phyloP scores from a whole-genome alignment of 129 eudicot genomes.

The Heracleum sosnowskyi region DNA sequence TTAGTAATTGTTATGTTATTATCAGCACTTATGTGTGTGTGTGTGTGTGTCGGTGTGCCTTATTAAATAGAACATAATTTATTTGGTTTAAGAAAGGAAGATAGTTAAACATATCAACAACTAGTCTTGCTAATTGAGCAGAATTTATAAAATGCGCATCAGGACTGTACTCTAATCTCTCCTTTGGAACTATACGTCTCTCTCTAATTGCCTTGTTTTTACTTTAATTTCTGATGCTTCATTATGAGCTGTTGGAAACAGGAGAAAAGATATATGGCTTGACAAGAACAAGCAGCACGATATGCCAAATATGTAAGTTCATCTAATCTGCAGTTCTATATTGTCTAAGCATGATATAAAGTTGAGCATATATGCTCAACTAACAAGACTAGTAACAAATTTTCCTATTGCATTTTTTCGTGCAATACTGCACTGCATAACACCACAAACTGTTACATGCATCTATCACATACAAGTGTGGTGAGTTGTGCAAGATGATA shows the following conservation, averaged over 20 bases:
- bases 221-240: slow-evolving; percentile 13
- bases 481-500: not conserved
- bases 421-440: not conserved
- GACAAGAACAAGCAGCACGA: slow-evolving; percentile 18
- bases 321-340: not conserved
- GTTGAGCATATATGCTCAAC: not conserved
- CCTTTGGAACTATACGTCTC: not conserved
- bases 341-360: not conserved
- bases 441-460: not conserved
- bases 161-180: not conserved
- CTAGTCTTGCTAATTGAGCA: not conserved
- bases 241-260: slow-evolving; percentile 9
- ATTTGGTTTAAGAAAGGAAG: not conserved
- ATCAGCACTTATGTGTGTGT: not conserved
- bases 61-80: not conserved
- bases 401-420: too few species aligned
- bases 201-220: too few species aligned
- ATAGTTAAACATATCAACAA: not conserved
- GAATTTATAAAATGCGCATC: not conserved
- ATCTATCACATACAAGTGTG: not conserved
- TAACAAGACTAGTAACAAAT: not conserved
- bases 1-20: not conserved
- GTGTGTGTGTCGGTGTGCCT: too few species aligned
- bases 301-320: slow-evolving; percentile 25
- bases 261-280: slow-evolving; percentile 27